Conservation (phyloP, 2,329 filamentous ascomycete genomes). For the Colletotrichum falcatum region DNA sequence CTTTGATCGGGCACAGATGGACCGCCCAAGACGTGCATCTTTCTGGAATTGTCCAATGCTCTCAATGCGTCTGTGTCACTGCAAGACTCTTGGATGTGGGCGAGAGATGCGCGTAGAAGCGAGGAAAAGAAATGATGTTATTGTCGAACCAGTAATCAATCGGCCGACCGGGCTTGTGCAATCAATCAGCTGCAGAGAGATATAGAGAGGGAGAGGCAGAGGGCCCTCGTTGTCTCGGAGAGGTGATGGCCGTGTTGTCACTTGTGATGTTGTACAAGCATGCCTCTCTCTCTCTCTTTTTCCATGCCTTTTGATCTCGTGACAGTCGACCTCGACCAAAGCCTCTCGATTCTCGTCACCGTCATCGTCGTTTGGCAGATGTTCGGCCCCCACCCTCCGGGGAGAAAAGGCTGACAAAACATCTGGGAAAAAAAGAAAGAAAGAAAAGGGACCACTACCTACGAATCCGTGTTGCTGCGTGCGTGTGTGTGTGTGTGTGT, state of each 20-base stretch:
- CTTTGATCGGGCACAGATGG: not conserved
- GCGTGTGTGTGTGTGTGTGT: too few species aligned
- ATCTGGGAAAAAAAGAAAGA: too few species aligned
- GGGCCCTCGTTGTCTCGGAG: not conserved
- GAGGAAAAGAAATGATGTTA: not conserved
- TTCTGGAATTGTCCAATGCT: conserved; percentile 6
- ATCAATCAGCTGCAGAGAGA: conserved; percentile 3
- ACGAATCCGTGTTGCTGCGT: too few species aligned
- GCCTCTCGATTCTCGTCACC: not conserved
- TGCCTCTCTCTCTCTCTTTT: not conserved
- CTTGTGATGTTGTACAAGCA: not conserved
- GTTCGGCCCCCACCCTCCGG: not conserved
- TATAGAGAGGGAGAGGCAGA: too few species aligned
- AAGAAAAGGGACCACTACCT: not conserved
- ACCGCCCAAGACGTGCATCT: not conserved
- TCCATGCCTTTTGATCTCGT: not conserved
- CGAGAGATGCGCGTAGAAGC: not conserved
- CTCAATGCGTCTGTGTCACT: not conserved
- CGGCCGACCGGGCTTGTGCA: conserved; percentile 15
- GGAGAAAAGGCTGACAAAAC: not conserved
- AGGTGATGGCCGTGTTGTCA: not conserved
- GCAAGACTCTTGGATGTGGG: not conserved
- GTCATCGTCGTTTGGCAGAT: not conserved
- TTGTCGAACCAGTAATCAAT: conserved; percentile 21
- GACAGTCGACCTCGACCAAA: not conserved